phyloP scores from a whole-genome alignment of 768 basidiomycete species.

The Tephrocybe sp. region DNA sequence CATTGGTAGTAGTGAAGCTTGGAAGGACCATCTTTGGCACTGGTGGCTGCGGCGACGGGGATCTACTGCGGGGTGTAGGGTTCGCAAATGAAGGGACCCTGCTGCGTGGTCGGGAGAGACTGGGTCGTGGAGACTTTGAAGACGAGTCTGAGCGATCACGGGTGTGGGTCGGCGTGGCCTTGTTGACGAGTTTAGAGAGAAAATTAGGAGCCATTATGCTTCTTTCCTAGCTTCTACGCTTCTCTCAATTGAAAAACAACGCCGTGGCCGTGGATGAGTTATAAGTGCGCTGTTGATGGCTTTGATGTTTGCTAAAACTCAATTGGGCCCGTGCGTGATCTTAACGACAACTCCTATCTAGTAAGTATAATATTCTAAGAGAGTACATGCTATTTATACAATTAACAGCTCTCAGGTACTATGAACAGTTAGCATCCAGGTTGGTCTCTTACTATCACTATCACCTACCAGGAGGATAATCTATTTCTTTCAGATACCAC shows the following conservation, averaged over 20 bases:
- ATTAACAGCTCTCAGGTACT: constrained; percentile 4
- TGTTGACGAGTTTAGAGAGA: constrained; percentile 35
- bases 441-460: background rate
- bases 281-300: background rate
- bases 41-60: constrained; percentile 9
- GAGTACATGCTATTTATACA: background rate
- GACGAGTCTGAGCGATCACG: constrained; percentile 30
- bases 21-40: constrained; percentile 10
- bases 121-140: constrained; percentile 22
- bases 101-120: constrained; percentile 18
- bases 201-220: constrained; percentile 35
- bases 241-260: background rate
- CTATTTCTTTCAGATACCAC: constrained; percentile 46
- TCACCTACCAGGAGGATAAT: constrained; percentile 42
- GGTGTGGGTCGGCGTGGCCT: constrained; percentile 19
- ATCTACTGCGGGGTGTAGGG: constrained; percentile 6
- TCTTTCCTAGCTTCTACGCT: constrained; percentile 5
- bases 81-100: constrained; percentile 20
- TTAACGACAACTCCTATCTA: no score
- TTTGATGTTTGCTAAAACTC: no score
- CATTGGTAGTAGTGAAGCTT: constrained; percentile 21
- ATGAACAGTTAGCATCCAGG: background rate
- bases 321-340: background rate
- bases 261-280: background rate
- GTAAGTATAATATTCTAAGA: no score